phyloP scores from a whole-genome alignment of 2,329 filamentous ascomycete species.

The Bipolaris gigantea region DNA sequence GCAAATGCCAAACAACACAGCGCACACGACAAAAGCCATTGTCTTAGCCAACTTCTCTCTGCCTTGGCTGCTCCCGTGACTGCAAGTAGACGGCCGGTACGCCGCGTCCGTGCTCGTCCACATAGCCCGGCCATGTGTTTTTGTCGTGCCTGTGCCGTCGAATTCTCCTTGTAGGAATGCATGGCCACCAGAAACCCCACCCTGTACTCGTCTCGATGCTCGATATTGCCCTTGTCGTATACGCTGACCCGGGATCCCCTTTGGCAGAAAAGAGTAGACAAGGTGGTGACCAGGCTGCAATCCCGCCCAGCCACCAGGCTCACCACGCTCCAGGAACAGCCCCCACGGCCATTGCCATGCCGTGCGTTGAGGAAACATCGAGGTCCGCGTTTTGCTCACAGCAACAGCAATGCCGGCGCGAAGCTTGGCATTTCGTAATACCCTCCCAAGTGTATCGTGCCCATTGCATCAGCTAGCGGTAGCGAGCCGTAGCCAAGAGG shows the following conservation, averaged over 20 bases:
- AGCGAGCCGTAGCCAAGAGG: conserved; percentile 27
- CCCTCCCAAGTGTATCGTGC: conserved; percentile 27
- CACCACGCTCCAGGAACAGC: conserved; percentile 31
- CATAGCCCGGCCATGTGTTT: conserved; percentile 41
- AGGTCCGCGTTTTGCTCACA: conserved; percentile 30
- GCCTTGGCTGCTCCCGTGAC: conserved; percentile 22
- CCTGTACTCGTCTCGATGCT: conserved; percentile 22
- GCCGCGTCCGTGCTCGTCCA: conserved; percentile 45
- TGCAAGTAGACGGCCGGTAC: conserved; percentile 44
- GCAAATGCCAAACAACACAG: too few relatives aligned
- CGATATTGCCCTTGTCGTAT: conserved; percentile 30
- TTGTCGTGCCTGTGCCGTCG: conserved; percentile 47
- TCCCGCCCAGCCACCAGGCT: conserved; percentile 24
- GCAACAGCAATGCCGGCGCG: conserved; percentile 3
- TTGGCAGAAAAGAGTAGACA: conserved; percentile 13
- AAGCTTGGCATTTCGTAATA: conserved; percentile 29
- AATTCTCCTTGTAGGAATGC: conserved; percentile 50
- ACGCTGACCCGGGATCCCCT: conserved; percentile 22
- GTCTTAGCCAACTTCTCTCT: neutral
- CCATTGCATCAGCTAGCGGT: conserved; percentile 31
- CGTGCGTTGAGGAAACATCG: conserved; percentile 23
- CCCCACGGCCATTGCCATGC: conserved; percentile 31
- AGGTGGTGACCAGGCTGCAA: conserved; percentile 26
- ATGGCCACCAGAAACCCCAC: conserved; percentile 28
- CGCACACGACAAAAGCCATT: neutral